phyloP scores from a whole-genome alignment of 805 yeast genomes.

The Peterozyma xylosa region DNA sequence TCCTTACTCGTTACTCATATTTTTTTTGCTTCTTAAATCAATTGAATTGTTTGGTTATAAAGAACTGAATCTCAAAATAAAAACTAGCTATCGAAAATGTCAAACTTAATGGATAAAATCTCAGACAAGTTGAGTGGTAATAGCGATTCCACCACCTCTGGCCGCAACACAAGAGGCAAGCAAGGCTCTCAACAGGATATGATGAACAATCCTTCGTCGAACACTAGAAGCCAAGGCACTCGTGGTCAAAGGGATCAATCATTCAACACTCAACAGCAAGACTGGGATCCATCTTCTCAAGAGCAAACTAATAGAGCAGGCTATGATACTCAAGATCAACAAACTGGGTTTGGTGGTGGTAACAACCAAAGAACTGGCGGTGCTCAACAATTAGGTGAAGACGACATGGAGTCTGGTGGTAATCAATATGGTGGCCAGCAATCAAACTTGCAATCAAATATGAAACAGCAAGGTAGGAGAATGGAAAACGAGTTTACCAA shows the following conservation, averaged over 20 bases:
- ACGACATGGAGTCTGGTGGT: neutral
- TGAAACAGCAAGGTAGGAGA: too few relatives aligned
- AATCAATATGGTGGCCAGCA: neutral
- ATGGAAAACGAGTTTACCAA: too few relatives aligned
- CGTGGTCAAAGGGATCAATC: slow-evolving; percentile 2
- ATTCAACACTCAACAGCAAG: slow-evolving; percentile 2
- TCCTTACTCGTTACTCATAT: too few relatives aligned
- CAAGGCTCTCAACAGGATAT: slow-evolving; percentile 2
- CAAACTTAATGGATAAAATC: slow-evolving; percentile 10
- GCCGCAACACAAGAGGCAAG: neutral
- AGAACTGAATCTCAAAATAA: neutral
- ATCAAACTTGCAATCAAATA: too few relatives aligned
- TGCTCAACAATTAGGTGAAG: neutral
- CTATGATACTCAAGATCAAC: neutral
- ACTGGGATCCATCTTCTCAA: neutral
- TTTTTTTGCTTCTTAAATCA: too few relatives aligned
- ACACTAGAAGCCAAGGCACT: slow-evolving; percentile 2
- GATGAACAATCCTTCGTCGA: neutral
- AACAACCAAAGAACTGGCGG: neutral
- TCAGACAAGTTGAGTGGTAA: slow-evolving; percentile 8
- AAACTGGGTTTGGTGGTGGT: slow-evolving; percentile 1
- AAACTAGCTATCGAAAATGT: slow-evolving; percentile 1
- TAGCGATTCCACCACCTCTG: neutral
- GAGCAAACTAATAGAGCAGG: neutral
- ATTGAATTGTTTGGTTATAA: too few relatives aligned